Base-by-base conservation (phyloP, 1,284 basidiomycete species). In the Papiliotrema flavescens region DNA sequence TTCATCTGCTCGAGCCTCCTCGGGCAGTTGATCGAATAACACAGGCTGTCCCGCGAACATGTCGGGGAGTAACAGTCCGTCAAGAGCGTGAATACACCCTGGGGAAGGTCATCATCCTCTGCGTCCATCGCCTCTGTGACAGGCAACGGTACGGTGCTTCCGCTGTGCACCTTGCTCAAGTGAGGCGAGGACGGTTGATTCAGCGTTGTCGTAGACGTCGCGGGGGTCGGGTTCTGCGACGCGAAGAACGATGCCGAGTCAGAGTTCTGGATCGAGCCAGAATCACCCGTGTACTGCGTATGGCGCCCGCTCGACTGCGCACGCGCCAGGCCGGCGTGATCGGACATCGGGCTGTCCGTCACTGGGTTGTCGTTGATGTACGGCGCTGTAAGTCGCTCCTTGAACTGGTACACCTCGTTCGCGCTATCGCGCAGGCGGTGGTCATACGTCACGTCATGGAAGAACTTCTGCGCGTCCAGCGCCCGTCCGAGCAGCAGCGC, bases 21-120 rank as follows among this genome's bases (percentile, higher is more conserved):
- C 0, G 96, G 96, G 75, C 96, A 99, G 41, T 93, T 92, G 64
- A 97, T 98, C 63, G 89, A 91, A 77, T 99, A 98, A 78, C 96
- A 99, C 17, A 98, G 78, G 59, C 84, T 84, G 69, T 97, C 93
- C 52, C 89, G 82, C 36, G 91, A 90, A 78, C 96, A 98, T 24
- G 96, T 99, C 17, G 96, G 93, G 42, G 92, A 96, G 79, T 98
- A 98, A 76, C 96, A 99, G 71, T 96, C 92, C 1, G 94, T 96
- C 56, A 99, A 80, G 35, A 98, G 83, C 1, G 95, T 98, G 74
- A 98, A 98, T 17, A 98, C 94, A 43, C 96, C 96, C 0, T 89
- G 87, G 0, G 96, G 96, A 53, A 97, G 77, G 20, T 87, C 84
- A n/a, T 75, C 73, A 56, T 88, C 57, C 6, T 70, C 70, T 3